Evolutionary conservation across 2,329 filamentous ascomycete species (phyloP), one percentile per base, ranked within the genome.

Genomic region (Macrophomina tecta): DNA sequence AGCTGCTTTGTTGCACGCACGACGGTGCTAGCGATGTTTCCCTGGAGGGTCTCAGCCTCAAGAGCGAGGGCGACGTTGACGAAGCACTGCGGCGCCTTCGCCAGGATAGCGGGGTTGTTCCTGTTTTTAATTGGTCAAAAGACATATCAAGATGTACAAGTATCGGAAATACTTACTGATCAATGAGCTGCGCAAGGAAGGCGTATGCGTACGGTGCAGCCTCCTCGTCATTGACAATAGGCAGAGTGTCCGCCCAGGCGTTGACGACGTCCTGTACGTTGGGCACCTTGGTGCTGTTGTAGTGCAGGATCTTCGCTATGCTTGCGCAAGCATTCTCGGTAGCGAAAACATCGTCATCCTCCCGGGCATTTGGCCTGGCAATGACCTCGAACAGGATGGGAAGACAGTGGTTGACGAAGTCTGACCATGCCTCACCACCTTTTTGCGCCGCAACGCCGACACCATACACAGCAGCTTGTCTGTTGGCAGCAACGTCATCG

Each of bases 311-410:
- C 85, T 99, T 99, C 42, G 95, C 95, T 74, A 99, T 95, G 71
- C 93, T 93, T 49, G 95, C 94, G 72, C 93, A 97, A 6, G 94
- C 94, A 76, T 99, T 99, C 82, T 99, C 95, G 1, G 95, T 98
- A 2, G 95, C 95, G 76, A 97, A 99, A 1, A 97, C 91, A 73
- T 98, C 94, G 73, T 98, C 95, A 70, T 98, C 95, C 56, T 88
- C 90, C 70, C 95, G 89, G 5, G 94, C 90, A 70, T 97, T 91
- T 2, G 91, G 88, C 65, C 94, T 86, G 74, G 91, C 90, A 5
- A 90, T 93, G 55, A 92, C 91, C 76, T 93, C 89, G 83, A 99
- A 97, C 38, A 99, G 85, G 70, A 88, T 89, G 11, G 91, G 91
- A 63, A 98, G 82, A 55, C 91, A 90, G 34, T 89, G 90, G 18